Percentiles rank a stretch among this genome's conserved stretches.
Evolutionary conservation across 2,329 filamentous ascomycete genomes (phyloP).

Genomic region (Alternaria ethzedia): DNA sequence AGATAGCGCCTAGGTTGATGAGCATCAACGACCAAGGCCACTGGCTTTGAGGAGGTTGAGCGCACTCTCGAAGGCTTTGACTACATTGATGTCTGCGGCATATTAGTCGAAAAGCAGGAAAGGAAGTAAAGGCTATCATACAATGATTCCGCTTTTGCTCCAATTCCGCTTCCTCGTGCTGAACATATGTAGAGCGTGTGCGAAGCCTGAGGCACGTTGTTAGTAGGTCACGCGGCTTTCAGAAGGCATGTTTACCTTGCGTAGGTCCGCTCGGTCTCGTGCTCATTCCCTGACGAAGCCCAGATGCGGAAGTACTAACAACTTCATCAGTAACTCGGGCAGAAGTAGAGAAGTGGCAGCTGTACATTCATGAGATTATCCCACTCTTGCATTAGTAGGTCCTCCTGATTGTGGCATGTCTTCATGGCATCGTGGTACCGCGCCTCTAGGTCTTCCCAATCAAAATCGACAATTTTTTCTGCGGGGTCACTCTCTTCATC

Average conservation of each 20-base stretch:
- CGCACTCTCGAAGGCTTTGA: constrained; percentile 58
- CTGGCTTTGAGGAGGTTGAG: constrained; percentile 50
- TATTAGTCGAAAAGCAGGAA: neutral
- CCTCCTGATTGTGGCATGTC: constrained; percentile 68
- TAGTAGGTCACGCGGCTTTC: neutral
- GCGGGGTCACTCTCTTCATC: constrained; percentile 36
- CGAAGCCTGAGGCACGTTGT: constrained; percentile 63
- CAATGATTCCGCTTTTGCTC: constrained; percentile 80
- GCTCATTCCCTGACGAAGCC: constrained; percentile 72
- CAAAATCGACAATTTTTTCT: constrained; percentile 60
- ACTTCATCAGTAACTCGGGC: constrained; percentile 11
- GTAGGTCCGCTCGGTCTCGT: constrained; percentile 77
- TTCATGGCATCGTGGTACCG: constrained; percentile 72
- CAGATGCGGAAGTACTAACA: constrained; percentile 79
- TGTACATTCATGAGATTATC: constrained; percentile 54
- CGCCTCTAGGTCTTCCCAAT: constrained; percentile 78
- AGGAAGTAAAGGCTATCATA: constrained; percentile 55
- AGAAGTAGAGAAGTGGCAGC: neutral
- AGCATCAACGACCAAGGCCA: constrained; percentile 35
- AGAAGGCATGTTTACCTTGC: constrained; percentile 65
- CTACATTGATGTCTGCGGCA: constrained; percentile 52
- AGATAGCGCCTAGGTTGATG: constrained; percentile 30
- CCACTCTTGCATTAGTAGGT: constrained; percentile 70
- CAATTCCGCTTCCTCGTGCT: constrained; percentile 73
- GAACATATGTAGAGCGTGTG: constrained; percentile 78